phyloP scores from a whole-genome alignment of 768 basidiomycete species.

The Rhizopogon rudus region DNA sequence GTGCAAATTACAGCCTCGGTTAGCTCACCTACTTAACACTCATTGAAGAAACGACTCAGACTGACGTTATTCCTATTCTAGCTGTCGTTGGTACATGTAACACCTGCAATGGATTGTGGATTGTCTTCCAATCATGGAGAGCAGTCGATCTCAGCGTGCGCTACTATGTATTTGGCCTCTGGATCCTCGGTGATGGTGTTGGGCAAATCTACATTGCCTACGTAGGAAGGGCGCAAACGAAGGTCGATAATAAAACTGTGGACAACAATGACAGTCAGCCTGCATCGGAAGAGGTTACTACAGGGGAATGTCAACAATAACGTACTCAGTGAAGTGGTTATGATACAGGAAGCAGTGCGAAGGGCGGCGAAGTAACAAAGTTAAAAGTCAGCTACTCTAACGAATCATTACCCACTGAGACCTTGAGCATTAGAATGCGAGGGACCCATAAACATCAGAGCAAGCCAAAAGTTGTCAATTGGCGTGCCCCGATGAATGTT shows the following conservation, averaged over 20 bases:
- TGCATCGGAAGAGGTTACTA: background rate
- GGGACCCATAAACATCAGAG: too few relatives aligned
- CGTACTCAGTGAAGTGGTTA: background rate
- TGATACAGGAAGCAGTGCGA: background rate
- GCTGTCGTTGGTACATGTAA: background rate
- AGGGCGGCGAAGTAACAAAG: too few relatives aligned
- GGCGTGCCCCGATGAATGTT: too few relatives aligned
- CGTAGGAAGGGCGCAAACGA: background rate
- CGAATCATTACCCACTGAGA: too few relatives aligned
- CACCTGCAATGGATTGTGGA: background rate
- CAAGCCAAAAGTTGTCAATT: too few relatives aligned
- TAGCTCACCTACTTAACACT: background rate
- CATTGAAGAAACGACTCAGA: background rate
- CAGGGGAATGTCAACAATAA: background rate
- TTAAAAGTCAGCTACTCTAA: too few relatives aligned
- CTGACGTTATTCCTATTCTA: background rate
- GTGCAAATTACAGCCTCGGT: background rate
- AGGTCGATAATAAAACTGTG: background rate
- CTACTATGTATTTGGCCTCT: fast-evolving
- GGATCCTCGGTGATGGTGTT: background rate
- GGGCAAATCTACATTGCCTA: background rate
- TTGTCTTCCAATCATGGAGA: background rate
- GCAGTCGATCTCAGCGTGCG: too few relatives aligned
- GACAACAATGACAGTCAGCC: background rate
- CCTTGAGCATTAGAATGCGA: too few relatives aligned